Base-by-base conservation (phyloP, 768 basidiomycete species). In the Tricholomella constricta region DNA sequence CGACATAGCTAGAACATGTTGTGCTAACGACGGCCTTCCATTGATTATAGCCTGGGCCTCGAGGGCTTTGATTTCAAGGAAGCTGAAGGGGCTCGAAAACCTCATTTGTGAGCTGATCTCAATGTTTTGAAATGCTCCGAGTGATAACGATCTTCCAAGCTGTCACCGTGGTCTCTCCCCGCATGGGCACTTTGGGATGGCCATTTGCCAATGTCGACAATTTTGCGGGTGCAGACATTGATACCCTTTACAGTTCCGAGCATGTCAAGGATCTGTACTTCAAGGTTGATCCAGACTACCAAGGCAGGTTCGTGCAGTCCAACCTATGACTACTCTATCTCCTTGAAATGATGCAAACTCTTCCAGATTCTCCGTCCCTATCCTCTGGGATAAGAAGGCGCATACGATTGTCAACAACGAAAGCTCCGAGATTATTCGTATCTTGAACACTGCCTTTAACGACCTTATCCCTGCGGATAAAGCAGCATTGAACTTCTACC, bases 391-490 rank as follows among this genome's bases (percentile, higher is more conserved):
- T 72, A 95, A 85, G 75, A 90, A 94, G 69, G 72, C 66, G 37
- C 72, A 86, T 43, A 88, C 89, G 32, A 88, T 98, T 60, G 96
- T 98, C 53, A 98, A 94, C 76, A 98, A 98, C 67, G 96, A 98
- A 66, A 88, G 85, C 58, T 84, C 89, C 0, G 96, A 98, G 72
- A 94, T 98, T 65, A 93, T 98, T 63, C 86, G 96, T 50, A 91
- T 95, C 11, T 81, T 98, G 73, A 96, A 98, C 72, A 78, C 79
- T 11, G 86, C 80, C 2, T 95, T 96, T 74, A 85, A 97, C 68
- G 75, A 85, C 17, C 61, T 88, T 19, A 47, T 96, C 3, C 79
- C 89, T 1, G 68, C 75, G 1, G 85, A 89, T 2, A 82, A 84
- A 56, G 84, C 83, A 3, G 69, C 74, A 22, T 58, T 88, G 45